Base-by-base conservation (phyloP, 306 rosid species). In the Lupinus albus region DNA sequence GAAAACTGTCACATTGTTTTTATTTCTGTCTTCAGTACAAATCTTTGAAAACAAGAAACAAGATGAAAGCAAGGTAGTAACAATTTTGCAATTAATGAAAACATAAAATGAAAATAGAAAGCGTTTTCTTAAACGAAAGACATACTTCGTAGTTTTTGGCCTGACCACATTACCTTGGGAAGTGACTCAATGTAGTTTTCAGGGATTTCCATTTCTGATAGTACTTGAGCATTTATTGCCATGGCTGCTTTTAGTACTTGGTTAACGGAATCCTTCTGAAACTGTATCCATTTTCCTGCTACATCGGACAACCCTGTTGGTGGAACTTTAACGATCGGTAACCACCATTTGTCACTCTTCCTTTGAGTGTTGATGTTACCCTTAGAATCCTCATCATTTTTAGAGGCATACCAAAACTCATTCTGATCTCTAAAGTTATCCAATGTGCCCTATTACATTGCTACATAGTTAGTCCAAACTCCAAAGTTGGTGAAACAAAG, bases 181-280 rank as follows among this genome's bases (percentile, higher is more conserved):
- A 91, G 97, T 46, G 94, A 83, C 36, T 91, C 97, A 13, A 86
- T 91, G 81, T 91, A 88, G 86, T 76, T 91, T 0, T 91, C 97
- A 33, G 96, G 96, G 25, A 91, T 77, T 57, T 58, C 91, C 89
- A 88, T 91, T 72, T 91, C 96, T 16, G 91, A 76, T 7, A 94
- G 76, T 1, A 86, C 82, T 80, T 90, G 95, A 59, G 95, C 89
- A 74, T 94, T 94, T 15, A 94, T 94, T 0, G 97, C 96, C 96
- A 88, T 88, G 82, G 99, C 89, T 76, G 96, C 99, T 80, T 90
- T 94, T 2, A 90, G 84, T 12, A 88, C 89, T 84, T 88, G 97
- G 76, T 79, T 85, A 48, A 84, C 87, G 36, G 84, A 79, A 3
- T 94, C 97, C 79, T 85, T 90, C 73, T 84, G 89, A 63, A 30